Conservation (phyloP, 1,284 basidiomycete genomes). For the Ceratobasidium sp. region DNA sequence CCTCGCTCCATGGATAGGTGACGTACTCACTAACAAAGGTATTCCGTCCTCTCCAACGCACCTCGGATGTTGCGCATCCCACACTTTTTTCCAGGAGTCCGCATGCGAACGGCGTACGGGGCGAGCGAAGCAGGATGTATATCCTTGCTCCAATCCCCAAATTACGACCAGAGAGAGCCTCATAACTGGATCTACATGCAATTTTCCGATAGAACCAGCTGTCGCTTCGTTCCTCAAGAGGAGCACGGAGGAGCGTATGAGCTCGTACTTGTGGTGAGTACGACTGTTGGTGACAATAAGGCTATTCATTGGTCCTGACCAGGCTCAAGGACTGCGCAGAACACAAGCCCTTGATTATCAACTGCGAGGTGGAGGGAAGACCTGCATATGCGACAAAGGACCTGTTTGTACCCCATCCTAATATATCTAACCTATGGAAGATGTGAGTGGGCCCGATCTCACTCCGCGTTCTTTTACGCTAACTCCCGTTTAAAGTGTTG, state of each 20-base stretch:
- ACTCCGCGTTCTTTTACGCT: no score
- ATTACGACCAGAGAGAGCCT: not conserved
- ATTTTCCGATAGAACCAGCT: not conserved
- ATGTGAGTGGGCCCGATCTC: conserved; percentile 5
- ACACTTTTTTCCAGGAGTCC: not conserved
- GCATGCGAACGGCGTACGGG: not conserved
- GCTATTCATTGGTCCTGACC: no score
- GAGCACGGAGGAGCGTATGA: conserved; percentile 19
- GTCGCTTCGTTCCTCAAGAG: not conserved
- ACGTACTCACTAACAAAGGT: conserved; percentile 32
- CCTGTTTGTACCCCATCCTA: conserved; percentile 43
- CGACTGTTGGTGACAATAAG: no score
- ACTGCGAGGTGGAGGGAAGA: conserved; percentile 29
- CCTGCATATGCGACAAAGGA: conserved; percentile 43
- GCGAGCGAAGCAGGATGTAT: conserved; percentile 4
- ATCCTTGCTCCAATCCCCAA: not conserved
- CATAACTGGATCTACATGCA: conserved; percentile 41
- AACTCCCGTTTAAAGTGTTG: no score
- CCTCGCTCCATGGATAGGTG: not conserved
- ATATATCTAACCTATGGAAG: conserved; percentile 29
- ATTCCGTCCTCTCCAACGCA: not conserved
- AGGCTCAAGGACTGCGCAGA: not conserved
- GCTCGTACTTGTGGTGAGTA: conserved; percentile 33
- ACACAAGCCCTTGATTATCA: conserved; percentile 41
- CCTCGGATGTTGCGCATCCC: not conserved